phyloP scores from a whole-genome alignment of 1,284 basidiomycete genomes.

The Boletellus sp. region DNA sequence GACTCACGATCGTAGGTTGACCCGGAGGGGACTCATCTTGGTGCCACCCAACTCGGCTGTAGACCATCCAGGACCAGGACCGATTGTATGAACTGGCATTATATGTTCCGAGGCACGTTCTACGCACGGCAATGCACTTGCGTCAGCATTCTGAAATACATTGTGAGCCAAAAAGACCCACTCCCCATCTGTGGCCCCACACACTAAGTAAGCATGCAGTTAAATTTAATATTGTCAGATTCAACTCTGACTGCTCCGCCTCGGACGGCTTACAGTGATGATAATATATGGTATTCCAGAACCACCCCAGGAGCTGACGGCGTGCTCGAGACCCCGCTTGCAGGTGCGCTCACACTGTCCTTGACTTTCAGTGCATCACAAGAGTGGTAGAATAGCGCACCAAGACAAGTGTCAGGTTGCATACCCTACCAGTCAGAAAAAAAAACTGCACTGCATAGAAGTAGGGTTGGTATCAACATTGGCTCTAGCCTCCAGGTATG shows the following conservation, averaged over 20 bases:
- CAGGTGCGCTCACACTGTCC: conserved; percentile 51
- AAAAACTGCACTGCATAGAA: conserved; percentile 45
- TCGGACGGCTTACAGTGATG: conserved; percentile 27
- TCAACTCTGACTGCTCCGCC: background rate
- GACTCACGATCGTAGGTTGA: conserved; percentile 53
- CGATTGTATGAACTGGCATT: conserved; percentile 37
- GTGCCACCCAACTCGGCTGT: conserved; percentile 65
- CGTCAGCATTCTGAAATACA: background rate
- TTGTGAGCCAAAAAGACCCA: conserved; percentile 20
- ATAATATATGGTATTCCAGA: conserved; percentile 42
- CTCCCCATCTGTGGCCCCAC: conserved; percentile 36
- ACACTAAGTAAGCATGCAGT: conserved; percentile 30
- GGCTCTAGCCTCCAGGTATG: conserved; percentile 46
- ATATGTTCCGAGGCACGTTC: conserved; percentile 47
- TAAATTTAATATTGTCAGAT: background rate
- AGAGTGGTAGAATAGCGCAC: conserved; percentile 54
- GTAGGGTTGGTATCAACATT: background rate
- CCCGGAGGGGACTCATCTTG: conserved; percentile 57
- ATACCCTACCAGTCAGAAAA: conserved; percentile 47
- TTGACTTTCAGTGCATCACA: conserved; percentile 74
- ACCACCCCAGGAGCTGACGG: conserved; percentile 59
- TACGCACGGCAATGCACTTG: conserved; percentile 12
- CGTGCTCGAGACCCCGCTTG: conserved; percentile 55
- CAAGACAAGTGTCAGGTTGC: conserved; percentile 35
- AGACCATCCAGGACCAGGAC: conserved; percentile 52